Evolutionary conservation across 169 alveolate genomes (phyloP).

Genomic region (Theileria equi): DNA sequence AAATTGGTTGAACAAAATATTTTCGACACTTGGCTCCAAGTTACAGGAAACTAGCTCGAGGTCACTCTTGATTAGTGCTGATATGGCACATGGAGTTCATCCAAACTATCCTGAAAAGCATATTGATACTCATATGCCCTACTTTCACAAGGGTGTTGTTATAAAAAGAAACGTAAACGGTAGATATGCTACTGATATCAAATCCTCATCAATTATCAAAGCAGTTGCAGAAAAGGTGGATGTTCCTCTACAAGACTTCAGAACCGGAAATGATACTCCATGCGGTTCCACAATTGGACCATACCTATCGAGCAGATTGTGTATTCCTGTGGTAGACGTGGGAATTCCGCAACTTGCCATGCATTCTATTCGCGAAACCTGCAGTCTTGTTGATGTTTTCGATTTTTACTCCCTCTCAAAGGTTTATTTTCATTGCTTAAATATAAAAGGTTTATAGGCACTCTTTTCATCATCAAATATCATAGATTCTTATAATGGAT

Average conservation of each 20-base stretch:
- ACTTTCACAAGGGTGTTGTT: constrained; percentile 89
- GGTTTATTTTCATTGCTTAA: constrained; percentile 4
- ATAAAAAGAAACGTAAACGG: constrained; percentile 86
- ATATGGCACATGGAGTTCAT: constrained; percentile 96
- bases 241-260: constrained; percentile 88
- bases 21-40: constrained; percentile 23
- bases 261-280: constrained; percentile 90
- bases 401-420: constrained; percentile 45
- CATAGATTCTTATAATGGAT: not conserved
- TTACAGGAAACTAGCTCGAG: constrained; percentile 27
- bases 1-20: constrained; percentile 59
- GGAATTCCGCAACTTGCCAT: constrained; percentile 94
- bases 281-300: constrained; percentile 97
- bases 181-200: constrained; percentile 89
- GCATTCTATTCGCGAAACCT: constrained; percentile 93
- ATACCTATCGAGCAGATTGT: constrained; percentile 84
- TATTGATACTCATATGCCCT: constrained; percentile 83
- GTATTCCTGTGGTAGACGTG: constrained; percentile 90
- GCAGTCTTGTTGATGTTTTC: constrained; percentile 65
- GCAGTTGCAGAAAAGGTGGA: constrained; percentile 74
- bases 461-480: not conserved
- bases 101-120: constrained; percentile 94
- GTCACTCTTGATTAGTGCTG: constrained; percentile 39
- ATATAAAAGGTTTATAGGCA: not conserved
- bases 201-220: constrained; percentile 79